Evolutionary conservation across 2,329 filamentous ascomycete genomes (phyloP).

Genomic region (Mollisiaceae sp.): DNA sequence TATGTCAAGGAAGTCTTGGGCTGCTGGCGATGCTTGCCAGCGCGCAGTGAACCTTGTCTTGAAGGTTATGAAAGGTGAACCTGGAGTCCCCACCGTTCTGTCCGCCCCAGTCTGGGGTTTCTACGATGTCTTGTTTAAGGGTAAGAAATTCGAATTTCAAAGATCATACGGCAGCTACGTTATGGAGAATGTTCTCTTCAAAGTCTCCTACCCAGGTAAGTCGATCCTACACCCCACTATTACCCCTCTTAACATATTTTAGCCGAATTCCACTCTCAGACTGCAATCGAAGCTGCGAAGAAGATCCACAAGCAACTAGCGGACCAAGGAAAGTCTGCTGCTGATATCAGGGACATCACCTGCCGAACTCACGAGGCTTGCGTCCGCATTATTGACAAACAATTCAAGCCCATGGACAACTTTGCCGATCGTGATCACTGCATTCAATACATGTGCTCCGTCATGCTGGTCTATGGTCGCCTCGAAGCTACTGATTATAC

Average conservation of each 20-base stretch:
- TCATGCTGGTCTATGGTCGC: slow-evolving; percentile 94
- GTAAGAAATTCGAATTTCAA: slow-evolving; percentile 95
- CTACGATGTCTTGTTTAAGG: slow-evolving; percentile 97
- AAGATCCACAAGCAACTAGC: slow-evolving; percentile 85
- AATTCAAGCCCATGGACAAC: slow-evolving; percentile 99
- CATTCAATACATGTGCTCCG: slow-evolving; percentile 98
- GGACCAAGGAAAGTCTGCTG: slow-evolving; percentile 84
- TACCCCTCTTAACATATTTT: slow-evolving; percentile 33
- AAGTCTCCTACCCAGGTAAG: slow-evolving; percentile 95
- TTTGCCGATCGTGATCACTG: slow-evolving; percentile 99
- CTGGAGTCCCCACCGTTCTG: slow-evolving; percentile 88
- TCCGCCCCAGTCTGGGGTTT: slow-evolving; percentile 96
- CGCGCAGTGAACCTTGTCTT: slow-evolving; percentile 89
- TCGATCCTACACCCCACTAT: slow-evolving; percentile 22
- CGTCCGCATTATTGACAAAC: slow-evolving; percentile 99
- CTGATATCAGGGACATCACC: slow-evolving; percentile 90
- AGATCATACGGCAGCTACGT: slow-evolving; percentile 96
- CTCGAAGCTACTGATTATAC: slow-evolving; percentile 93
- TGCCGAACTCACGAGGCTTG: slow-evolving; percentile 98
- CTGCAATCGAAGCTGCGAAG: slow-evolving; percentile 92
- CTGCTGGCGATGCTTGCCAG: slow-evolving; percentile 96
- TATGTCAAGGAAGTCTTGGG: slow-evolving; percentile 99
- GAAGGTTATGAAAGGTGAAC: slow-evolving; percentile 90
- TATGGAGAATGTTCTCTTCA: slow-evolving; percentile 99
- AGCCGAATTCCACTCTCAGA: slow-evolving; percentile 99